Conservation (phyloP, 805 yeast genomes). For the Sugiyamaella valdiviana region DNA sequence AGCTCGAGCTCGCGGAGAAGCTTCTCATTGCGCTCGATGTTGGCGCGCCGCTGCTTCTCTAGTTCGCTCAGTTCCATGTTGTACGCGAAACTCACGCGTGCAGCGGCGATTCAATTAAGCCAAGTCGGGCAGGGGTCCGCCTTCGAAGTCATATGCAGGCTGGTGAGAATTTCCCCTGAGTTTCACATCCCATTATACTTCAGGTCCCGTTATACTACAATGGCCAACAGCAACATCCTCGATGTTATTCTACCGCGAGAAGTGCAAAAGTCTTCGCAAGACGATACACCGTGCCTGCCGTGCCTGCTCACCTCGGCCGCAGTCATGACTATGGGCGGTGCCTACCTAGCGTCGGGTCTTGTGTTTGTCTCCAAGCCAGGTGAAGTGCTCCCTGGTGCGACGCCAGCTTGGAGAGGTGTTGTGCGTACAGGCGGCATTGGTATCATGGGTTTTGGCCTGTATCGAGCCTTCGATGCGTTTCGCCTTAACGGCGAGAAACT, state of each 20-base stretch:
- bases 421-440: slow-evolving; percentile 50
- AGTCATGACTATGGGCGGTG: slow-evolving; percentile 55
- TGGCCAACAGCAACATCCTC: slow-evolving; percentile 21
- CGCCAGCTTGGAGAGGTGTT: slow-evolving; percentile 45
- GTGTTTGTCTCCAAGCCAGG: slow-evolving; percentile 39
- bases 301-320: slow-evolving; percentile 63
- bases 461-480: slow-evolving; percentile 57
- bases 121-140: not conserved
- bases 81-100: not conserved
- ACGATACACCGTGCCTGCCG: slow-evolving; percentile 49
- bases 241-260: slow-evolving; percentile 20
- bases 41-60: slow-evolving; percentile 30
- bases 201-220: too few relatives aligned
- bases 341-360: slow-evolving; percentile 51
- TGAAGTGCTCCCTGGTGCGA: slow-evolving; percentile 28
- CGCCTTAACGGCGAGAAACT: not conserved
- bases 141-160: not conserved
- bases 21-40: slow-evolving; percentile 74
- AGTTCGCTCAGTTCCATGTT: slow-evolving; percentile 27
- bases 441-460: slow-evolving; percentile 51
- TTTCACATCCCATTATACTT: too few relatives aligned
- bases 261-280: slow-evolving; percentile 23
- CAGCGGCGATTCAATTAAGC: not conserved
- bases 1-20: slow-evolving; percentile 66
- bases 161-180: not conserved